Base-by-base conservation (phyloP, 2,329 filamentous ascomycete genomes). In the Aureobasidium sp. region DNA sequence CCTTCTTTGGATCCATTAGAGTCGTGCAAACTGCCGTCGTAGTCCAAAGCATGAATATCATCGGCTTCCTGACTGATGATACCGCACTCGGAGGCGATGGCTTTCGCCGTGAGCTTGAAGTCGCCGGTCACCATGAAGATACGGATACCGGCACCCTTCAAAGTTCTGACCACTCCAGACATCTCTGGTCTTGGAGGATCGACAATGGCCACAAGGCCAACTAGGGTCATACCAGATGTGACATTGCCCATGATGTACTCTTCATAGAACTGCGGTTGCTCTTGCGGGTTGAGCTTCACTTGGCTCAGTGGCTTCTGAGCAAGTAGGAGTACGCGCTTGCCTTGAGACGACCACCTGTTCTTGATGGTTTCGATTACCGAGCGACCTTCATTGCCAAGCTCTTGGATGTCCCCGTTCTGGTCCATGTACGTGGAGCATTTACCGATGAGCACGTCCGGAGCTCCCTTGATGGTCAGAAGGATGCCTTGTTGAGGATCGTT, bases 111-210 rank as follows among this genome's bases (percentile, higher is more conserved):
- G 17, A 91, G 79, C 29, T 86, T 86, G 70, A 89, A 91, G 69
- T 92, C 89, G 11, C 89, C 88, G 1, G 89, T 92, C 0, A 91
- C 88, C 88, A 92, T 92, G 72, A 89, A 87, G 34, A 91, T 85
- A n/a, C 86, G 79, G 60, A 92, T 87, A 1, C 87, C 87, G 4
- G 89, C 89, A 1, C 82, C 79, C 14, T 87, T 82, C 17, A 91
- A 78, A 0, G 82, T 88, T n/a, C 77, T 75, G 31, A 86, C 76
- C 0, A 85, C 83, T 14, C 78, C 77, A 0, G 83, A 80, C 36
- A 86, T 85, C 67, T 86, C 84, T 31, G 82, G 78, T 55, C 83
- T 77, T 27, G 82, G 82, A 25, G 84, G 84, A 67, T 87, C 84
- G 34, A 84, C 79, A 53, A 86, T 82, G 12, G 78, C 83, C 42